Evolutionary conservation across 148 eudicot genomes (phyloP).

Genomic region (Vaccinium corymbosum): DNA sequence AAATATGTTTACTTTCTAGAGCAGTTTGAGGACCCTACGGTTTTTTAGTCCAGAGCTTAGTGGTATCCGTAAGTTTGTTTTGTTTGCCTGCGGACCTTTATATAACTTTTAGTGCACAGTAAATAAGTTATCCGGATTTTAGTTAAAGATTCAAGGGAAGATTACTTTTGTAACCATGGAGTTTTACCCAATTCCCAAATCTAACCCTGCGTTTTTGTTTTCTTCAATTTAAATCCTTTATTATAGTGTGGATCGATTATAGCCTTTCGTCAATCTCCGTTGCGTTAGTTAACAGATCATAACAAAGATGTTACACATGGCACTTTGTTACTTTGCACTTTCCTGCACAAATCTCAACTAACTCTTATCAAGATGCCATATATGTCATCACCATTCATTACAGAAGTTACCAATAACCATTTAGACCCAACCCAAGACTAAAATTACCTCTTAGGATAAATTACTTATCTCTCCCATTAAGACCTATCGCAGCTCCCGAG

Average conservation of each 20-base stretch:
- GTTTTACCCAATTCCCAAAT: not conserved
- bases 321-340: not conserved
- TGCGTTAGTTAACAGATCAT: not conserved
- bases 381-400: not conserved
- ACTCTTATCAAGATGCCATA: not conserved
- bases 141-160: not conserved
- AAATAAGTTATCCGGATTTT: not conserved
- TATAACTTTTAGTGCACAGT: not conserved
- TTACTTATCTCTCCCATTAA: not conserved
- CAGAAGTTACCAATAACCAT: not conserved
- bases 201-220: not conserved
- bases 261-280: not conserved
- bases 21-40: not conserved
- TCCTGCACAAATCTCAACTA: not conserved
- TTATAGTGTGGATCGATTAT: not conserved
- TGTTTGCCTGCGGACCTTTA: not conserved
- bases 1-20: not conserved
- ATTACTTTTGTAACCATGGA: not conserved
- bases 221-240: not conserved
- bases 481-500: not conserved
- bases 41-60: not conserved
- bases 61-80: not conserved
- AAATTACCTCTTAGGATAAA: not conserved
- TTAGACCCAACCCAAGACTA: too few species aligned
- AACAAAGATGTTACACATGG: not conserved